phyloP scores from a whole-genome alignment of 2,329 filamentous ascomycete species.

The Chaetomium sp. region DNA sequence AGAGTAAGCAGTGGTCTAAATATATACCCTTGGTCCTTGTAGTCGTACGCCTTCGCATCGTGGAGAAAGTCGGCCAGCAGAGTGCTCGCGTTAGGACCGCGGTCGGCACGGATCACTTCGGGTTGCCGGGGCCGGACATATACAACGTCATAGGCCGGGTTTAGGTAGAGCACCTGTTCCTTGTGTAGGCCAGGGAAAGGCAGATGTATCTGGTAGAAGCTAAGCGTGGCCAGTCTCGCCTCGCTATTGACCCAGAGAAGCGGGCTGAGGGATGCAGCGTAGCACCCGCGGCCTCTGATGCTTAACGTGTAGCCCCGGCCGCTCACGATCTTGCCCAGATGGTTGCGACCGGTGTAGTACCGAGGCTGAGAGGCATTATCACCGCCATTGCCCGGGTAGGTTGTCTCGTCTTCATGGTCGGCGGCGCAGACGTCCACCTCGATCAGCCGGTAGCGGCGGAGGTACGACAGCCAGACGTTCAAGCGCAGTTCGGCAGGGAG shows the following conservation, averaged over 20 bases:
- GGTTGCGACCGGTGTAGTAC: conserved; percentile 8
- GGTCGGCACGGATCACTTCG: background rate
- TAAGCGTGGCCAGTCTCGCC: conserved; percentile 19
- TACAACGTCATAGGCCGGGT: conserved; percentile 23
- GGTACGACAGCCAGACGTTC: background rate
- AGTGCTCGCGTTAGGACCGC: background rate
- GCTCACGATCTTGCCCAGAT: conserved; percentile 17
- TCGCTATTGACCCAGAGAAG: conserved; percentile 25
- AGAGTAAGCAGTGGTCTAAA: background rate
- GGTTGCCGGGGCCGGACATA: background rate
- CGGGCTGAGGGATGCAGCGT: conserved; percentile 13
- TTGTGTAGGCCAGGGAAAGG: background rate
- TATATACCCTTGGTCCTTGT: conserved; percentile 23
- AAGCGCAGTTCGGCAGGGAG: conserved; percentile 9
- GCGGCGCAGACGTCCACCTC: background rate
- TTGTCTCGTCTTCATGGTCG: background rate
- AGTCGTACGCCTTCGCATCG: conserved; percentile 27
- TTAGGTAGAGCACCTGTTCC: conserved; percentile 19
- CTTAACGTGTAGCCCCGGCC: conserved; percentile 14
- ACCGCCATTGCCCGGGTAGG: conserved; percentile 1
- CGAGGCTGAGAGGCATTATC: background rate
- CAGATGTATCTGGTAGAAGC: conserved; percentile 21
- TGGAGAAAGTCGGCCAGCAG: conserved; percentile 23
- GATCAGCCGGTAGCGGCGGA: conserved; percentile 8
- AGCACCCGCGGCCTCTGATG: background rate